A percentile compares a stretch with the other conserved stretches of the same genome.
phyloP scores from a whole-genome alignment of 306 rosid species.

The Vicia sativa region DNA sequence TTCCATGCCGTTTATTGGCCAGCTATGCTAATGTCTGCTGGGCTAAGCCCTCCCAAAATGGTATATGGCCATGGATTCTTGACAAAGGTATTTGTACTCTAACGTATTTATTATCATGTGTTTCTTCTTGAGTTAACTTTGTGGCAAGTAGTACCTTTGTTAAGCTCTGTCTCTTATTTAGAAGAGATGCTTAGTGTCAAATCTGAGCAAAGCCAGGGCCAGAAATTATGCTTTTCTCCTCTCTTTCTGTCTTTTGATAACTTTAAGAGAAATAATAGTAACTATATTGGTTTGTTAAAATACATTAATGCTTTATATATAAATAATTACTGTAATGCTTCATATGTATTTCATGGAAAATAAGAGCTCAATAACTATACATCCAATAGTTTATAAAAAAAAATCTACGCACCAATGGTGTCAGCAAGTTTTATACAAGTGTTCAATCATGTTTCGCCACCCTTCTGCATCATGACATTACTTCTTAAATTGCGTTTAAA shows the following conservation, averaged over 20 bases:
- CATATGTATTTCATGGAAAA: neutral
- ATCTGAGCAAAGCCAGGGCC: conserved; percentile 10
- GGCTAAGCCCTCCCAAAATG: conserved; percentile 85
- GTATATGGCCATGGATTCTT: conserved; percentile 97
- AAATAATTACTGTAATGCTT: neutral
- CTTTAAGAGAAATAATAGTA: conserved; percentile 1
- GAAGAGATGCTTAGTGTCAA: conserved; percentile 16
- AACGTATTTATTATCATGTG: conserved; percentile 29
- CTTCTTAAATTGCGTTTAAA: too few species aligned
- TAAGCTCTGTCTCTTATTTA: neutral
- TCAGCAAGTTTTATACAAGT: too few species aligned
- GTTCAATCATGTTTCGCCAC: neutral
- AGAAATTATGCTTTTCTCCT: neutral
- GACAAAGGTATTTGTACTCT: conserved; percentile 69
- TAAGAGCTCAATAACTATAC: conserved; percentile 6
- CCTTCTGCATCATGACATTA: neutral
- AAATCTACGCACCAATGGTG: neutral
- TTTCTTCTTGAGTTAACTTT: conserved; percentile 34
- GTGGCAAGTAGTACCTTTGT: conserved; percentile 1
- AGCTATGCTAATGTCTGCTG: conserved; percentile 97
- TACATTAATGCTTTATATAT: neutral
- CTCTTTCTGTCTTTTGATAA: neutral
- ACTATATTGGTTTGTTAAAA: neutral
- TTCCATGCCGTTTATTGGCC: conserved; percentile 99
- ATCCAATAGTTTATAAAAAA: too few species aligned